phyloP scores from a whole-genome alignment of 2,329 filamentous ascomycete genomes.

The Penicillium sp. region DNA sequence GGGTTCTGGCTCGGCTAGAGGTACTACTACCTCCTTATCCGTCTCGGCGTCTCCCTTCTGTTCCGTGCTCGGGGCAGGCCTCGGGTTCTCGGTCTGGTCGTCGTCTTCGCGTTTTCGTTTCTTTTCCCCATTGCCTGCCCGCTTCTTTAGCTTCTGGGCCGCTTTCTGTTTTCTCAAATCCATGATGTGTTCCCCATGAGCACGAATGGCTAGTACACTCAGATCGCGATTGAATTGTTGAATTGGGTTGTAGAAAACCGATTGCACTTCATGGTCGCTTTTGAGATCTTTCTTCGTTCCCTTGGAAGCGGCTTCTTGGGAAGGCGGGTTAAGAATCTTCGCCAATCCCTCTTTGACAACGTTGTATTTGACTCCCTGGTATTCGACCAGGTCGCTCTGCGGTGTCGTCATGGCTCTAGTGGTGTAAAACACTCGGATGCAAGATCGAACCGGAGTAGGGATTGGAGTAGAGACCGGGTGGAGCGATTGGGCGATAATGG shows the following conservation, averaged over 20 bases:
- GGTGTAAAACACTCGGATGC: constrained; percentile 10
- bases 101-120: constrained; percentile 38
- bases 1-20: constrained; percentile 1
- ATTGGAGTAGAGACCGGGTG: neutral
- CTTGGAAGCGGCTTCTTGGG: constrained; percentile 41
- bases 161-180: constrained; percentile 53
- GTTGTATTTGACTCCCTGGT: constrained; percentile 54
- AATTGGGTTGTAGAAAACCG: constrained; percentile 97
- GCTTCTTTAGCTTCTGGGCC: constrained; percentile 38
- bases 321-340: constrained; percentile 61
- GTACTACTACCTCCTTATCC: constrained; percentile 8
- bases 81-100: constrained; percentile 20
- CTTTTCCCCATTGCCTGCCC: constrained; percentile 34
- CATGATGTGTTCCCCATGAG: constrained; percentile 68
- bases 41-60: constrained; percentile 19
- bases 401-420: constrained; percentile 22
- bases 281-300: constrained; percentile 44
- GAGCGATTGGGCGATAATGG: constrained; percentile 1
- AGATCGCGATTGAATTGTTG: constrained; percentile 98
- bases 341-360: constrained; percentile 66
- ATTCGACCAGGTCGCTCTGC: constrained; percentile 32
- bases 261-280: constrained; percentile 62
- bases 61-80: constrained; percentile 16
- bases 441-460: neutral
- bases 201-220: constrained; percentile 86